These are phyloP conservation scores for Fusarium solani-melongenae DNA, from an alignment of 2,329 filamentous ascomycete species.

Conservation along the genomic window DNA sequence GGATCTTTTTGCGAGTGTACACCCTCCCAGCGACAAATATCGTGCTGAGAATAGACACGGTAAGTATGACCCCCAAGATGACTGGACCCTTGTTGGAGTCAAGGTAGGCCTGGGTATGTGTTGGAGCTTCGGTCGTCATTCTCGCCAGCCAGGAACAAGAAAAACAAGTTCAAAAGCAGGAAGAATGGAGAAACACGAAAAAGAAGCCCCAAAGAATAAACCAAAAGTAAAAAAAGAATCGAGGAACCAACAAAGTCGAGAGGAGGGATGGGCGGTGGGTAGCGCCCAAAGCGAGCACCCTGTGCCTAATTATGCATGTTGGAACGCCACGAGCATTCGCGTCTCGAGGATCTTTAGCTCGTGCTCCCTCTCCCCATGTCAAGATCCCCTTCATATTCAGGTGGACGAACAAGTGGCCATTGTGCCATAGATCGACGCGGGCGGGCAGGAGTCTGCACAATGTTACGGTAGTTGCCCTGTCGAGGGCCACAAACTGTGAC, in stretches of 20 bases:
- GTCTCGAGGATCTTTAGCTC: background rate
- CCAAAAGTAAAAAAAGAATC: background rate
- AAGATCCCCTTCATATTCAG: background rate
- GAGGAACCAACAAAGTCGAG: background rate
- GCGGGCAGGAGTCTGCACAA: background rate
- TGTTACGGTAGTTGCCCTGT: background rate
- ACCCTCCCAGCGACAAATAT: slow-evolving; percentile 21
- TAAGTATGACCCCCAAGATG: slow-evolving; percentile 17
- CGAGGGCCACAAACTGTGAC: background rate
- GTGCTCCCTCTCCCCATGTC: background rate
- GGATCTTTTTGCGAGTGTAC: slow-evolving; percentile 26
- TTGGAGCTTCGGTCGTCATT: slow-evolving; percentile 3
- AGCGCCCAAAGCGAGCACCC: background rate
- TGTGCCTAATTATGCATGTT: background rate
- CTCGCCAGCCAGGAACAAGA: background rate
- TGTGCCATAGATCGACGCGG: background rate
- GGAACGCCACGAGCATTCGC: background rate
- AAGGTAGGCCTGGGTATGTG: slow-evolving; percentile 18
- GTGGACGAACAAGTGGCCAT: background rate
- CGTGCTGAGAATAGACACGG: slow-evolving; percentile 19
- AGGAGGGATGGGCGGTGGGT: background rate
- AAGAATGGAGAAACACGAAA: background rate
- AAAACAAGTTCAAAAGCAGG: background rate
- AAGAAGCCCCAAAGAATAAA: background rate
- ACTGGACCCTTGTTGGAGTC: slow-evolving; percentile 27